Base-by-base conservation (phyloP, 2,329 filamentous ascomycete species). In the Fusarium temperatum region DNA sequence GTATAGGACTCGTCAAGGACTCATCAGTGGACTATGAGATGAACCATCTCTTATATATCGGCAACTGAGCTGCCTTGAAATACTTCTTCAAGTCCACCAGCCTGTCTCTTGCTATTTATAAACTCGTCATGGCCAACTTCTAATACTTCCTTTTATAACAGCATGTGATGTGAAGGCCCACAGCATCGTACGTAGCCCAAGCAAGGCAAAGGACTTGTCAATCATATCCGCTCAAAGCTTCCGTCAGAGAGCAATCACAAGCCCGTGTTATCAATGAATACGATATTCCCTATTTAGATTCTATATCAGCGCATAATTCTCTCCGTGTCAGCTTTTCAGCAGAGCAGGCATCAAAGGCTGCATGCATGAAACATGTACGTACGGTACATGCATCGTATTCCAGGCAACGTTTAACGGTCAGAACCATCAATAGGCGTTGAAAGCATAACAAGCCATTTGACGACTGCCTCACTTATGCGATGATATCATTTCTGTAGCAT, bases 341-440 rank as follows among this genome's bases (percentile, higher is more conserved):
- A 35, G 24, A 24, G 15, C 38, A 36, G 32, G 51, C 41, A 58
- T 58, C 51, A 45, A 22, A 57, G 32, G 28, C 51, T 36, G 15
- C 38, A n/a, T 63, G 5, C 15, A 35, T 45, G n/a, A 35, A 38
- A 42, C 28, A 61, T 22, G 36, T n/a, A 9, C 20, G 12, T 15
- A n/a, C 26, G 12, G 20, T n/a, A n/a, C 51, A 41, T 55, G 35
- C 36, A n/a, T 62, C 38, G 59, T 62, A 44, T 62, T 62, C 59
- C 59, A 57, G 38, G 50, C 59, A 62, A 57, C 59, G 30, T 42
- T 45, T 15, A 62, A 36, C 38, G 38, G 36, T 14, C 20, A 6
- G 18, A 7, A 14, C 26, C 22, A 39, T 42, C 24, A 36, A 41
- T 41, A 26, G n/a, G 47, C 47, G 48, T 56, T 54, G 35, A 56